Evolutionary conservation across 495 filamentous ascomycete genomes (phyloP).

Genomic region (Aspergillus ostianus): DNA sequence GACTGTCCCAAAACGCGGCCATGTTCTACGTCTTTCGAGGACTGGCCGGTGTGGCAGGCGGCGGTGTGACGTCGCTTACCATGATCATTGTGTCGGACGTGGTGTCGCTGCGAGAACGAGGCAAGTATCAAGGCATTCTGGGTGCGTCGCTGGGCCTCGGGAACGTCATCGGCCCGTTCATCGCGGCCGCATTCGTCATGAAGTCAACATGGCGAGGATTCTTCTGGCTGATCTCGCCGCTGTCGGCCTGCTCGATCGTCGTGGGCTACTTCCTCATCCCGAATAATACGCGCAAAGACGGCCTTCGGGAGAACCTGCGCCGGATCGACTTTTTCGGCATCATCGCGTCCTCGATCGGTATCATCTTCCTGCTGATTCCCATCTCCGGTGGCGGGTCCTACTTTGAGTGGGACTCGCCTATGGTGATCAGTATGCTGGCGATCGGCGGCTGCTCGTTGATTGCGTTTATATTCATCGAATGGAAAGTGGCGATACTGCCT

Average conservation of each 20-base stretch:
- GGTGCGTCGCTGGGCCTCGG: conserved; percentile 42
- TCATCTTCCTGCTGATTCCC: conserved; percentile 60
- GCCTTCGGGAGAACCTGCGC: conserved; percentile 41
- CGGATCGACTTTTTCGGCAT: conserved; percentile 58
- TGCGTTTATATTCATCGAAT: conserved; percentile 55
- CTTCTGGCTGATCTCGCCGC: conserved; percentile 45
- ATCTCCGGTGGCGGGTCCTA: conserved; percentile 62
- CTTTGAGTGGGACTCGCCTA: conserved; percentile 58
- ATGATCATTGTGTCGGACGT: conserved; percentile 53
- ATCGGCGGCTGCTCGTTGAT: conserved; percentile 48
- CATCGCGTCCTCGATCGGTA: conserved; percentile 47
- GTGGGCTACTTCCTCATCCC: conserved; percentile 45
- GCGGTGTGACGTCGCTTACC: conserved; percentile 49
- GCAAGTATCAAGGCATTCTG: conserved; percentile 47
- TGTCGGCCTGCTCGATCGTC: conserved; percentile 39
- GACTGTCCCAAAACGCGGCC: conserved; percentile 45
- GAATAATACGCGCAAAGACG: conserved; percentile 36
- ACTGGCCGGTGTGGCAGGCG: conserved; percentile 53
- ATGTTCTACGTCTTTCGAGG: conserved; percentile 58
- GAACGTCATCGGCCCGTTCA: conserved; percentile 45
- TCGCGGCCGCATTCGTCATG: conserved; percentile 45
- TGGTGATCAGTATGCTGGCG: conserved; percentile 61
- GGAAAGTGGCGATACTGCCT: conserved; percentile 55
- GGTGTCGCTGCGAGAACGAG: conserved; percentile 44
- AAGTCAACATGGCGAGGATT: conserved; percentile 49